Percentiles rank a stretch among this genome's conserved stretches.
phyloP scores from a whole-genome alignment of 2,329 filamentous ascomycete genomes.

The Scedosporium apiospermum region DNA sequence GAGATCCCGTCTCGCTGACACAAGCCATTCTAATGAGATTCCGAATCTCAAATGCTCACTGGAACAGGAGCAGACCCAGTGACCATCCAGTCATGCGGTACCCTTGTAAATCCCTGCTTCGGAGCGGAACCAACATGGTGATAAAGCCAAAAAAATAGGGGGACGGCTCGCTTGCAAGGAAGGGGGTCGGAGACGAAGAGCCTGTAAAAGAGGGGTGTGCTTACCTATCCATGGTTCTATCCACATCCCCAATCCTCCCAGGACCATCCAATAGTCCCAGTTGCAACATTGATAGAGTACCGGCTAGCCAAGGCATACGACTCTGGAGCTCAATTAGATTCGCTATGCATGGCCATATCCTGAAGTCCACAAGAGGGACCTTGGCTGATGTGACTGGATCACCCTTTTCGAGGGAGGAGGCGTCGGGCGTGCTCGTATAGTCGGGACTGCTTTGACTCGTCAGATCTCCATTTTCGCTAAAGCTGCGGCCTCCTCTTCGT shows the following conservation, averaged over 20 bases:
- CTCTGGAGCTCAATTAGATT: constrained; percentile 62
- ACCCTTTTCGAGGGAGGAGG: not conserved
- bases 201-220: constrained; percentile 20
- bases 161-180: constrained; percentile 8
- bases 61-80: constrained; percentile 31
- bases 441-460: constrained; percentile 7
- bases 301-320: constrained; percentile 87
- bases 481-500: constrained; percentile 28
- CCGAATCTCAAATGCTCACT: constrained; percentile 22
- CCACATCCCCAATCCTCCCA: constrained; percentile 61
- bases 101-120: not conserved
- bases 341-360: constrained; percentile 63
- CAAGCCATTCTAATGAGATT: not conserved
- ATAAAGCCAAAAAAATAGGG: constrained; percentile 2
- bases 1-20: not conserved
- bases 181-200: not conserved
- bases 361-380: constrained; percentile 66
- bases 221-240: constrained; percentile 87
- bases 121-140: not conserved
- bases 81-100: constrained; percentile 35
- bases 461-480: constrained; percentile 13
- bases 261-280: constrained; percentile 65
- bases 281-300: constrained; percentile 65
- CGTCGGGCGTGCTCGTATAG: constrained; percentile 1
- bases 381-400: constrained; percentile 20